Evolutionary conservation across 2,329 filamentous ascomycete species (phyloP).

Genomic region (Aspergillus sojae): DNA sequence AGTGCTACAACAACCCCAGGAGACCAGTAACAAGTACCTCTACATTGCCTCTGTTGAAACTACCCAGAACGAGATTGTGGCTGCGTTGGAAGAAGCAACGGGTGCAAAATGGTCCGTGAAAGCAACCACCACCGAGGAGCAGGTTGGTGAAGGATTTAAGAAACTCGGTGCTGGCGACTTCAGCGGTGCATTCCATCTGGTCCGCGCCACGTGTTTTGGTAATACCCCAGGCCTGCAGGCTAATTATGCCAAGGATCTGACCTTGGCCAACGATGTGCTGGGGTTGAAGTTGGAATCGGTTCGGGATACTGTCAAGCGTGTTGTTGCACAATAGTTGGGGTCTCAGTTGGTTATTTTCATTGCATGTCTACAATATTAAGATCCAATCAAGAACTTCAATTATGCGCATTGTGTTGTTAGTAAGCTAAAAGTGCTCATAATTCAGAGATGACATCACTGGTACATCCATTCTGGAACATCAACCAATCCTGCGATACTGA

Average conservation of each 20-base stretch:
- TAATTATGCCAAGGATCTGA: slow-evolving; percentile 27
- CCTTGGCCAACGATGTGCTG: slow-evolving; percentile 26
- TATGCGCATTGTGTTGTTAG: background rate
- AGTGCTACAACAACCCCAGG: slow-evolving; percentile 52
- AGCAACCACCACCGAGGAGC: slow-evolving; percentile 32
- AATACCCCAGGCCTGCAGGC: slow-evolving; percentile 22
- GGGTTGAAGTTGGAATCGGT: slow-evolving; percentile 25
- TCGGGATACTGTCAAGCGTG: slow-evolving; percentile 21
- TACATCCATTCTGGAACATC: background rate
- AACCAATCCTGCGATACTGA: background rate
- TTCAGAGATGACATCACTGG: background rate
- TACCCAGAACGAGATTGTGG: slow-evolving; percentile 61
- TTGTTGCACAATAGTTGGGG: background rate
- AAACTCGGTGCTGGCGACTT: slow-evolving; percentile 28
- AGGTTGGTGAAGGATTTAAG: slow-evolving; percentile 19
- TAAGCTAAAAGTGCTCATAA: background rate
- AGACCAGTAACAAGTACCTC: slow-evolving; percentile 62
- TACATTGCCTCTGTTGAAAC: slow-evolving; percentile 60
- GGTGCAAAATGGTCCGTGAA: slow-evolving; percentile 55
- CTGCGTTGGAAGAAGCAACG: slow-evolving; percentile 55
- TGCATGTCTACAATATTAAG: background rate
- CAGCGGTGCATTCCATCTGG: slow-evolving; percentile 25
- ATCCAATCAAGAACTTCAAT: background rate
- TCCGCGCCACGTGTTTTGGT: slow-evolving; percentile 25
- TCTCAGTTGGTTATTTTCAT: background rate